Conservation (phyloP, 2,329 filamentous ascomycete species). For the Canariomyces notabilis region DNA sequence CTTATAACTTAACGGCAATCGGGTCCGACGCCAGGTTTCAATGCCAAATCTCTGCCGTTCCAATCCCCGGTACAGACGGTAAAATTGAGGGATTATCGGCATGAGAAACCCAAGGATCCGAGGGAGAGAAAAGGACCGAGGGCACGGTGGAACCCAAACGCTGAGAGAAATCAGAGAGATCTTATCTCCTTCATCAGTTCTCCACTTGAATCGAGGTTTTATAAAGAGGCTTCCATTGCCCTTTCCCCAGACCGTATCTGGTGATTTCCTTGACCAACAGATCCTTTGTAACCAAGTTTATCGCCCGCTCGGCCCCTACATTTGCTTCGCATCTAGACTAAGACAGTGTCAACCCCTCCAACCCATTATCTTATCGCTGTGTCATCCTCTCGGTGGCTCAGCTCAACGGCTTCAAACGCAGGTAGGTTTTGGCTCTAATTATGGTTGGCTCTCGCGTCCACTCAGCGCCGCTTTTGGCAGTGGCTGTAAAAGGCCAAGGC, state of each 20-base stretch:
- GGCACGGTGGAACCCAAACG: too few relatives aligned
- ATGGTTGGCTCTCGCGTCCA: constrained; percentile 6
- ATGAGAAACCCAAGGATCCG: constrained; percentile 8
- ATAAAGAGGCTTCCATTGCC: not conserved
- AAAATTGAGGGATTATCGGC: not conserved
- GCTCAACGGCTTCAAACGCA: too few relatives aligned
- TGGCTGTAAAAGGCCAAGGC: not conserved
- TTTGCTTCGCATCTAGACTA: too few relatives aligned
- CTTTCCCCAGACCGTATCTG: not conserved
- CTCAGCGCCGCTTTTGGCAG: not conserved
- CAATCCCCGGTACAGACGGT: constrained; percentile 5
- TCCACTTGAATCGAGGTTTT: not conserved
- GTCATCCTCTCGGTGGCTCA: not conserved
- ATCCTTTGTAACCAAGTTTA: too few relatives aligned
- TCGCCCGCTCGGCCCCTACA: too few relatives aligned
- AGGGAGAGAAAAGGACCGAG: constrained; percentile 8
- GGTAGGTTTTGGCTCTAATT: constrained; percentile 4
- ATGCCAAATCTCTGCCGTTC: not conserved
- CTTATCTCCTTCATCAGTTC: not conserved
- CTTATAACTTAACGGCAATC: constrained; percentile 24
- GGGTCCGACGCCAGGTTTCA: constrained; percentile 8
- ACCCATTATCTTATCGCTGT: not conserved
- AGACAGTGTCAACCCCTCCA: not conserved
- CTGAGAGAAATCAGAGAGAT: not conserved
- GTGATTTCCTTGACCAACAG: not conserved